These are phyloP conservation scores for Cryomyces antarcticus DNA, from an alignment of 495 filamentous ascomycete species.

Conservation along the genomic window DNA sequence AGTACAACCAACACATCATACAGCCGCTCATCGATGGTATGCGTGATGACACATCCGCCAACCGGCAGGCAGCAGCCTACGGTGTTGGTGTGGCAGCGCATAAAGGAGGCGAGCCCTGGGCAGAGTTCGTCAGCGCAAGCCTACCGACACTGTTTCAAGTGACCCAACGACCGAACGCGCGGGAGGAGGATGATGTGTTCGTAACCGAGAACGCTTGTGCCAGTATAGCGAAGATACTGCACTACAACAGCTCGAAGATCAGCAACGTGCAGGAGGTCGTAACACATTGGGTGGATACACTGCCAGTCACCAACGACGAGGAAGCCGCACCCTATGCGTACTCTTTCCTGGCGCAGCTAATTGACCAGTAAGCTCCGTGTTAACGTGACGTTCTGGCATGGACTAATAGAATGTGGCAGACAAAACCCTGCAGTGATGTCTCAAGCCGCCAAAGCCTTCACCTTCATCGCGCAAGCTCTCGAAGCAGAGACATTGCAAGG, in stretches of 20 bases:
- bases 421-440: constrained; percentile 64
- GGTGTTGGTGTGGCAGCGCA: constrained; percentile 92
- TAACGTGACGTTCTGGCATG: constrained; percentile 6
- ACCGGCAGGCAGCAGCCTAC: constrained; percentile 90
- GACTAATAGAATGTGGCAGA: constrained; percentile 23
- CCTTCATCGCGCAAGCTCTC: constrained; percentile 65
- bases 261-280: constrained; percentile 50
- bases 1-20: constrained; percentile 66
- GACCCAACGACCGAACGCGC: constrained; percentile 55
- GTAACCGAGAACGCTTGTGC: constrained; percentile 96
- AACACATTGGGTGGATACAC: constrained; percentile 63
- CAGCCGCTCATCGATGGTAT: constrained; percentile 69
- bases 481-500: constrained; percentile 82
- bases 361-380: constrained; percentile 64
- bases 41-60: constrained; percentile 68
- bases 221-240: constrained; percentile 87
- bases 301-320: constrained; percentile 88
- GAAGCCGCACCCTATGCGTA: constrained; percentile 96
- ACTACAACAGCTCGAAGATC: constrained; percentile 63
- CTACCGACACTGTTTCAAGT: constrained; percentile 68
- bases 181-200: constrained; percentile 85
- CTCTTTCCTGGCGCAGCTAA: constrained; percentile 71
- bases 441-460: constrained; percentile 60
- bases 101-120: constrained; percentile 68
- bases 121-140: constrained; percentile 58